These are phyloP conservation scores for Martiniozyma asiatica DNA, from an alignment of 1,139 yeast genomes.

Conservation along the genomic window DNA sequence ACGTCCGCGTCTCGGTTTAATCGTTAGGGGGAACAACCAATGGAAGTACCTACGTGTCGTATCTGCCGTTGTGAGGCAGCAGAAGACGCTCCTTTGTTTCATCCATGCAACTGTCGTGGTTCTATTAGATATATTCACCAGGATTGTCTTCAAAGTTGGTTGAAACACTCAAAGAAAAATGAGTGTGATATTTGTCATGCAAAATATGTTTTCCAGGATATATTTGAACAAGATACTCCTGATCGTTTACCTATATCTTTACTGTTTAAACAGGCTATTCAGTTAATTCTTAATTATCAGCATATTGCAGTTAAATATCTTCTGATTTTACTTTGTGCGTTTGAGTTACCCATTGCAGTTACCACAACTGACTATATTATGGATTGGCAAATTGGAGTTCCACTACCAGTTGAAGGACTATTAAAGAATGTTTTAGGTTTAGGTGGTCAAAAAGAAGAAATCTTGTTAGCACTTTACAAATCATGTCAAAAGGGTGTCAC, in stretches of 20 bases:
- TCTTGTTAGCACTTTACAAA: no score
- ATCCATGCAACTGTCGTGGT: constrained; percentile 92
- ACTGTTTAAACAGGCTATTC: constrained; percentile 29
- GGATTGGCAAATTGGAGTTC: constrained; percentile 12
- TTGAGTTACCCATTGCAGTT: constrained; percentile 11
- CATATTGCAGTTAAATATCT: constrained; percentile 6
- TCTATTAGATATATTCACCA: constrained; percentile 89
- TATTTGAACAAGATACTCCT: constrained; percentile 66
- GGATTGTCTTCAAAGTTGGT: constrained; percentile 85
- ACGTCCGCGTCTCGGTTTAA: no score
- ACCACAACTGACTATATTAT: constrained; percentile 8
- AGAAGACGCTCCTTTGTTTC: constrained; percentile 63
- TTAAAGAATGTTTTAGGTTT: no score
- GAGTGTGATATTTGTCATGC: constrained; percentile 86
- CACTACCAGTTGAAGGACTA: constrained; percentile 5
- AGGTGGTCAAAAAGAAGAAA: no score
- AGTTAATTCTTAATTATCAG: constrained; percentile 9
- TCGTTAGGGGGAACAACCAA: no score
- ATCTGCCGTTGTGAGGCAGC: constrained; percentile 92
- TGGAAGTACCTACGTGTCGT: constrained; percentile 61
- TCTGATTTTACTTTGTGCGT: constrained; percentile 4
- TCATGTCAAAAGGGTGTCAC: no score
- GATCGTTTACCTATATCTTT: constrained; percentile 42
- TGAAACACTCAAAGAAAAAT: constrained; percentile 47
- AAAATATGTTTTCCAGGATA: constrained; percentile 59